Evolutionary conservation across 345 rosid species (phyloP).

Genomic region (Aquilaria sinensis): DNA sequence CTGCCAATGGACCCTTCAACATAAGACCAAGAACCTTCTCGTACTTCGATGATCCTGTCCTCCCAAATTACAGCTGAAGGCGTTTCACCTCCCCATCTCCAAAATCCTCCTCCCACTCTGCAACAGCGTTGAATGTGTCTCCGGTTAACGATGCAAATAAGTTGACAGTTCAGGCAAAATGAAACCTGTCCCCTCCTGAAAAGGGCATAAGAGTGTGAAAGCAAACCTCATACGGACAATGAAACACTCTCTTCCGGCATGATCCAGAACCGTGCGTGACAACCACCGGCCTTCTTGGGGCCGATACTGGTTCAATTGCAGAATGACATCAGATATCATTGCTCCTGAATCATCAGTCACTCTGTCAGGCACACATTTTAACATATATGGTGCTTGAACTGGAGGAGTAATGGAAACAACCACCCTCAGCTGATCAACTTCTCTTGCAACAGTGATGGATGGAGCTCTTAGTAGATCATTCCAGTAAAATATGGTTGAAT

Average conservation of each 20-base stretch:
- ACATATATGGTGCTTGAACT: slow-evolving; percentile 75
- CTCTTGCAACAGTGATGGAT: slow-evolving; percentile 46
- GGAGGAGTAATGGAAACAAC: slow-evolving; percentile 78
- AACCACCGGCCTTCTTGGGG: slow-evolving; percentile 98
- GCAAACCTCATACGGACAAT: slow-evolving; percentile 66
- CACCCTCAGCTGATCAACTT: slow-evolving; percentile 36
- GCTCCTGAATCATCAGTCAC: slow-evolving; percentile 93
- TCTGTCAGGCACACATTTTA: slow-evolving; percentile 86
- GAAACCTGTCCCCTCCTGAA: background rate
- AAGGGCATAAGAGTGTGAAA: background rate
- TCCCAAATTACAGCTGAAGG: slow-evolving; percentile 65
- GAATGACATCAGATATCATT: slow-evolving; percentile 79
- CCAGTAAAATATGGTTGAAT: slow-evolving; percentile 45
- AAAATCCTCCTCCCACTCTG: slow-evolving; percentile 78
- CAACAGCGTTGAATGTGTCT: background rate
- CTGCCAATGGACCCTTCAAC: slow-evolving; percentile 79
- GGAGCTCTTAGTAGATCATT: slow-evolving; percentile 70
- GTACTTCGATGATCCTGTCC: slow-evolving; percentile 67
- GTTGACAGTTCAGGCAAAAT: background rate
- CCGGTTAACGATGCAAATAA: no score
- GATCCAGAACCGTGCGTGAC: slow-evolving; percentile 89
- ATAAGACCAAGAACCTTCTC: slow-evolving; percentile 89
- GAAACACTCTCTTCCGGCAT: slow-evolving; percentile 81
- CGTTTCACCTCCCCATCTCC: slow-evolving; percentile 80
- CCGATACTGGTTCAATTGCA: slow-evolving; percentile 51